Evolutionary conservation across 768 basidiomycete genomes (phyloP), one percentile per base, ranked within the genome.

Genomic region (Pisolithus sp.): DNA sequence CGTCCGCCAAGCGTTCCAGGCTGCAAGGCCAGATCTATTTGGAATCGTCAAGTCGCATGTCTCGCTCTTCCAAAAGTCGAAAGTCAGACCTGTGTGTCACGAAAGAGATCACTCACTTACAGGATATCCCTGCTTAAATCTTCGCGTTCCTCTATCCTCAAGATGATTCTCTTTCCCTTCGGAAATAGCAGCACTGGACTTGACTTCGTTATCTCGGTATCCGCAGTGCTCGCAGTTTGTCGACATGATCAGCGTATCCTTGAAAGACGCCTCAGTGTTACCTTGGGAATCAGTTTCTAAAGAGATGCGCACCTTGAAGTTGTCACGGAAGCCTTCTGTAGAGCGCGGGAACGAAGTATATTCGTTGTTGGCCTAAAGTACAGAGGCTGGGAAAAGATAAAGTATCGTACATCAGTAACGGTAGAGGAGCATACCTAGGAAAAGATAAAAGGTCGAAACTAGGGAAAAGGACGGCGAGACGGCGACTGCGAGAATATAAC

Each of bases 211-310:
- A 69, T 99, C 96, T 52, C 91, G 79, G 69, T 98, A 99, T 1
- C 96, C 96, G 68, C 96, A 99, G 48, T 73, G 69, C 52, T 93
- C 91, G 66, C 96, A 98, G 66, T 96, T 97, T 6, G 94, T 94
- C 21, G 95, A 95, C 93, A 97, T 97, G 70, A 98, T 95, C 49
- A 98, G 71, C 51, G 93, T 86, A 59, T 99, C 93, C 94, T 96
- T 49, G 4, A 20, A 17, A 23, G 30, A 15, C 34, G 38, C 3
- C 34, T 28, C 6, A 45, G 20, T n/a, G 1, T 6, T 10, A 36
- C 18, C 8, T 26, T 21, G 31, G 30, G 26, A 26, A 24, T 43
- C 20, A 18, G 18, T 21, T 4, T 13, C 21, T 23, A 7, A 15
- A 40, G 28, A 23, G 39, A 1, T 10, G 40, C 54, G 34, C 37